Conservation (phyloP, 2,329 filamentous ascomycete species). For the Nemania abortiva region DNA sequence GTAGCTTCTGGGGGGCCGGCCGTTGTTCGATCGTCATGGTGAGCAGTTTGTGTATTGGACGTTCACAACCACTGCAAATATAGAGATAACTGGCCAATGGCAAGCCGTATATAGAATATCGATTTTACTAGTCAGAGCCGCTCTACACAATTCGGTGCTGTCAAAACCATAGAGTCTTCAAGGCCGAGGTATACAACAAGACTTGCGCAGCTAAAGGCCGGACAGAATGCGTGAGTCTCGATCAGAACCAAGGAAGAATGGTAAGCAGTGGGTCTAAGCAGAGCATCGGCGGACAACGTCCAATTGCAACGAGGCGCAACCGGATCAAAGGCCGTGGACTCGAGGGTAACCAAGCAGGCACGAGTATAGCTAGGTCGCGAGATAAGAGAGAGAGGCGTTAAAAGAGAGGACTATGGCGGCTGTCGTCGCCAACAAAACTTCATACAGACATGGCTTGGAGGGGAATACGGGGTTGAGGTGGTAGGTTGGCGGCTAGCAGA, state of each 20-base stretch:
- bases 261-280: constrained; percentile 41
- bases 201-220: constrained; percentile 18
- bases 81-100: constrained; percentile 13
- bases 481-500: constrained; percentile 17
- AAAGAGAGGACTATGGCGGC: constrained; percentile 28
- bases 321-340: constrained; percentile 37
- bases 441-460: constrained; percentile 34
- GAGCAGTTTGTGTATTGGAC: constrained; percentile 8
- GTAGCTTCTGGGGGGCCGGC: constrained; percentile 59
- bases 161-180: constrained; percentile 22
- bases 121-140: background rate
- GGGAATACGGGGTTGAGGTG: constrained; percentile 19
- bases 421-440: constrained; percentile 38
- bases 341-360: constrained; percentile 18
- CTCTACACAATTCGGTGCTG: constrained; percentile 9
- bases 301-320: constrained; percentile 50
- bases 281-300: constrained; percentile 44
- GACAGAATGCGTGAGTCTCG: constrained; percentile 9
- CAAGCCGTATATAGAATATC: constrained; percentile 2
- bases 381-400: constrained; percentile 10
- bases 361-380: constrained; percentile 11
- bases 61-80: constrained; percentile 7
- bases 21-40: constrained; percentile 56
- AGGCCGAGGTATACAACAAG: constrained; percentile 13
- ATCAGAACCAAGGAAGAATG: constrained; percentile 16